A percentile compares a stretch with the other conserved stretches of the same genome.
phyloP scores from a whole-genome alignment of 2,329 filamentous ascomycete species.

The Paraphoma sp. region DNA sequence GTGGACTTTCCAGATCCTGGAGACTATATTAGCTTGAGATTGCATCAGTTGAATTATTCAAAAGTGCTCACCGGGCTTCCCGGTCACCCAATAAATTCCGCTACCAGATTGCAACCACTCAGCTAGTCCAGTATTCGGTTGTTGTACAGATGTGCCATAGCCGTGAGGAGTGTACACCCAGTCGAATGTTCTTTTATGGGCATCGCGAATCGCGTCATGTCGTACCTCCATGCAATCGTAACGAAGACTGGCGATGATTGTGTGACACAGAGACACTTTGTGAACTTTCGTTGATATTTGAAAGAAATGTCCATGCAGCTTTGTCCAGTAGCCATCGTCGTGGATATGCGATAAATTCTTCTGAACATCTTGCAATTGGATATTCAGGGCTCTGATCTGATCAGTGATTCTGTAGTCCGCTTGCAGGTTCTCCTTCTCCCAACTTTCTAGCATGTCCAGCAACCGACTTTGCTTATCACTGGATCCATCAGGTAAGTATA shows the following conservation, averaged over 20 bases:
- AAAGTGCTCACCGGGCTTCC: conserved; percentile 45
- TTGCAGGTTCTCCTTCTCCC: background rate
- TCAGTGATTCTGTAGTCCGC: background rate
- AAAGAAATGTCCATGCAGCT: background rate
- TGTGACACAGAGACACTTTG: background rate
- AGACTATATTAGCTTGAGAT: no score
- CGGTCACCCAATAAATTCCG: conserved; percentile 46
- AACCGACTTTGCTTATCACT: background rate
- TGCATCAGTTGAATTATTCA: no score
- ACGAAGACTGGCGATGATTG: conserved; percentile 1
- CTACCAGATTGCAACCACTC: conserved; percentile 4
- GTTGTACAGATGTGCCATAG: background rate
- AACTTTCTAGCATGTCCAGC: background rate
- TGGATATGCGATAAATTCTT: background rate
- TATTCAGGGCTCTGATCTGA: background rate
- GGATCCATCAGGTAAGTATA: no score
- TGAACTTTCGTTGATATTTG: background rate
- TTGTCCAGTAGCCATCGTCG: background rate
- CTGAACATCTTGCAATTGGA: background rate
- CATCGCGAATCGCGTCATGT: background rate
- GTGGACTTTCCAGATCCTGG: conserved; percentile 42
- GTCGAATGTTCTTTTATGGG: conserved; percentile 10
- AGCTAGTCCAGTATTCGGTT: background rate
- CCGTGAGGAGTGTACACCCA: conserved; percentile 6
- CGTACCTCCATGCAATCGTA: conserved; percentile 4